A percentile compares a stretch with the other conserved stretches of the same genome.
phyloP scores from a whole-genome alignment of 1,284 basidiomycete species.

The Anthracocystis setariae region DNA sequence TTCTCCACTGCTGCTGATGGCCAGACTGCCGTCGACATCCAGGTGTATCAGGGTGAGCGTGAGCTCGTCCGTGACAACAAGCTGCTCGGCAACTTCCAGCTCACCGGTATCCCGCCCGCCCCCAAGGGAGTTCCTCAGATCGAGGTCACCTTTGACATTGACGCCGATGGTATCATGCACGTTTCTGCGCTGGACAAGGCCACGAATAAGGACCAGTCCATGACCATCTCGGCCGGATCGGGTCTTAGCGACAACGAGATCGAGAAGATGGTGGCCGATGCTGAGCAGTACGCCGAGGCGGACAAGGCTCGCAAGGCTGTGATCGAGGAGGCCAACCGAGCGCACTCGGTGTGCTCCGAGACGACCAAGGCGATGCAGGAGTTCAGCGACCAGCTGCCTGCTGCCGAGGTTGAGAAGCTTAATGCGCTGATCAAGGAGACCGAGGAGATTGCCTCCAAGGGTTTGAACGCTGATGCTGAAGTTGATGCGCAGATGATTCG shows the following conservation, averaged over 20 bases:
- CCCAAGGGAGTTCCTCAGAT: constrained; percentile 98
- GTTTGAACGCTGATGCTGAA: constrained; percentile 83
- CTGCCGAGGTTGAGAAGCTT: constrained; percentile 84
- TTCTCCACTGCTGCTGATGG: constrained; percentile 89
- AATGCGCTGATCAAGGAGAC: constrained; percentile 83
- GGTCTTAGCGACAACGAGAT: constrained; percentile 96
- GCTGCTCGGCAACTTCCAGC: constrained; percentile 98
- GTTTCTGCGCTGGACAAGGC: constrained; percentile 97
- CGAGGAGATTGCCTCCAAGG: constrained; percentile 89
- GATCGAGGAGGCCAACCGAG: constrained; percentile 97
- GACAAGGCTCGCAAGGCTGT: constrained; percentile 83
- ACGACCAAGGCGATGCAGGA: constrained; percentile 97
- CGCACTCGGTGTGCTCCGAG: constrained; percentile 91
- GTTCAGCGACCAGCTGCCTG: constrained; percentile 96
- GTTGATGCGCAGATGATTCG: constrained; percentile 88
- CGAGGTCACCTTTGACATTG: constrained; percentile 98
- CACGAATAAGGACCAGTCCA: constrained; percentile 94
- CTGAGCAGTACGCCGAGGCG: constrained; percentile 82
- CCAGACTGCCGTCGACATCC: constrained; percentile 83
- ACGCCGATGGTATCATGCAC: constrained; percentile 97
- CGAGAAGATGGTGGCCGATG: constrained; percentile 93
- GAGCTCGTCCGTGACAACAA: constrained; percentile 98
- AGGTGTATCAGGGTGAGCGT: constrained; percentile 98
- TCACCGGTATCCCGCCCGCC: constrained; percentile 95
- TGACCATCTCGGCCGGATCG: constrained; percentile 96